Percentiles rank a stretch among this genome's conserved stretches.
Evolutionary conservation across 2,329 filamentous ascomycete species (phyloP).

Genomic region (Remersonia thermophila): DNA sequence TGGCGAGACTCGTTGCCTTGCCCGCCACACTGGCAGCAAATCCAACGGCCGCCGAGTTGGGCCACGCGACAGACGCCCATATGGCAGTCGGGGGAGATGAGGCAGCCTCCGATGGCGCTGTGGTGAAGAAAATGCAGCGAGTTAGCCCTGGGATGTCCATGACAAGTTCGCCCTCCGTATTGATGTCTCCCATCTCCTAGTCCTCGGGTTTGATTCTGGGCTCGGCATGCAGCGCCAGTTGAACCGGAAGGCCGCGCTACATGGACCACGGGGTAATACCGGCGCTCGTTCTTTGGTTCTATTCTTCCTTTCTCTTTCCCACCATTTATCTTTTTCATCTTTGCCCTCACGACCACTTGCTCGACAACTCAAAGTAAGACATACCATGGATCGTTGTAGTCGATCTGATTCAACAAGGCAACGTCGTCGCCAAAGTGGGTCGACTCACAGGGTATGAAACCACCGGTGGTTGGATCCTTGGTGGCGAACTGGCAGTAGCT

Average conservation of each 20-base stretch:
- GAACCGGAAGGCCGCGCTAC: too few species aligned
- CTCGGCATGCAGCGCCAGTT: neutral
- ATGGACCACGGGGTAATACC: too few species aligned
- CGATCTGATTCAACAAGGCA: slow-evolving; percentile 14
- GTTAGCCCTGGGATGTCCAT: too few species aligned
- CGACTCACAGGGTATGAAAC: slow-evolving; percentile 15
- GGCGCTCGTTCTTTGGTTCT: too few species aligned
- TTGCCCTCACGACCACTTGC: too few species aligned
- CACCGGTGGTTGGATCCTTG: slow-evolving; percentile 18
- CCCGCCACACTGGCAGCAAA: slow-evolving; percentile 36
- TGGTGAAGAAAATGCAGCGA: neutral
- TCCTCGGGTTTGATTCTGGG: neutral
- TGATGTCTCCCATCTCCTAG: too few species aligned
- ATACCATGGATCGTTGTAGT: slow-evolving; percentile 31
- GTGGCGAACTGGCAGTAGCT: slow-evolving; percentile 29
- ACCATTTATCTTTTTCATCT: too few species aligned
- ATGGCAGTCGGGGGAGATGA: slow-evolving; percentile 32
- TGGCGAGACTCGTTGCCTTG: slow-evolving; percentile 33
- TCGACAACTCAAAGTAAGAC: slow-evolving; percentile 16
- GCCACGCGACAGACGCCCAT: slow-evolving; percentile 36
- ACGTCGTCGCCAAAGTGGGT: slow-evolving; percentile 11
- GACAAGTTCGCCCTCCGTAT: too few species aligned
- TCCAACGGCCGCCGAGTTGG: slow-evolving; percentile 36
- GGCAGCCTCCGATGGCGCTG: slow-evolving; percentile 27
- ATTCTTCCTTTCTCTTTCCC: too few species aligned